These are phyloP conservation scores for Myxozyma geophila DNA, from an alignment of 805 yeast species.

Conservation along the genomic window DNA sequence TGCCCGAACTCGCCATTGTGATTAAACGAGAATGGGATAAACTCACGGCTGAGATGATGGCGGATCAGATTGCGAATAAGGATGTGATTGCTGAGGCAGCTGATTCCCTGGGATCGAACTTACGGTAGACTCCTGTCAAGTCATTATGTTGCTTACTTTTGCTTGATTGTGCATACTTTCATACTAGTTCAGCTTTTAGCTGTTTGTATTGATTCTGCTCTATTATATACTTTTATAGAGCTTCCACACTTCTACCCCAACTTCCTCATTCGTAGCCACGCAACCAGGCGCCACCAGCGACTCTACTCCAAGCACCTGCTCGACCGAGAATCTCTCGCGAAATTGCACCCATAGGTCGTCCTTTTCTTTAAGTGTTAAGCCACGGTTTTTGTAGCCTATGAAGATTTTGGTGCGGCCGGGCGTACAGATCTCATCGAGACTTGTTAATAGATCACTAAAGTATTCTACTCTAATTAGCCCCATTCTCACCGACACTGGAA, in stretches of 20 bases:
- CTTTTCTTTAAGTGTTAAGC: slow-evolving; percentile 24
- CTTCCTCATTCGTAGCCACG: not conserved
- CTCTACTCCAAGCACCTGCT: not conserved
- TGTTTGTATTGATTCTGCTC: too few species aligned
- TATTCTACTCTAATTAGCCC: slow-evolving; percentile 17
- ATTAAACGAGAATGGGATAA: slow-evolving; percentile 70
- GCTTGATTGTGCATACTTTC: not conserved
- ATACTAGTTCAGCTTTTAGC: not conserved
- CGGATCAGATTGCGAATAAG: slow-evolving; percentile 11
- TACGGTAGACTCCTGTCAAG: not conserved
- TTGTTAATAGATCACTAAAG: slow-evolving; percentile 13
- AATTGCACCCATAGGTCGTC: slow-evolving; percentile 14
- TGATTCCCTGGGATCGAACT: not conserved
- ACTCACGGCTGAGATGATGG: slow-evolving; percentile 46
- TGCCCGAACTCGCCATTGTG: slow-evolving; percentile 63
- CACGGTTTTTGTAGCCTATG: slow-evolving; percentile 35
- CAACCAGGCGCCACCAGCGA: slow-evolving; percentile 13
- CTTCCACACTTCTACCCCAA: slow-evolving; percentile 31
- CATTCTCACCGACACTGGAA: not conserved
- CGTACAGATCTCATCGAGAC: slow-evolving; percentile 16
- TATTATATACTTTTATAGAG: not conserved
- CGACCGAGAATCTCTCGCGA: slow-evolving; percentile 3
- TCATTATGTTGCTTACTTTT: not conserved
- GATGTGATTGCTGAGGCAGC: slow-evolving; percentile 20
- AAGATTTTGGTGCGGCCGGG: slow-evolving; percentile 20